A percentile compares a stretch with the other conserved stretches of the same genome.
Conservation (phyloP, 768 basidiomycete species). For the Favolaschia claudopus region DNA sequence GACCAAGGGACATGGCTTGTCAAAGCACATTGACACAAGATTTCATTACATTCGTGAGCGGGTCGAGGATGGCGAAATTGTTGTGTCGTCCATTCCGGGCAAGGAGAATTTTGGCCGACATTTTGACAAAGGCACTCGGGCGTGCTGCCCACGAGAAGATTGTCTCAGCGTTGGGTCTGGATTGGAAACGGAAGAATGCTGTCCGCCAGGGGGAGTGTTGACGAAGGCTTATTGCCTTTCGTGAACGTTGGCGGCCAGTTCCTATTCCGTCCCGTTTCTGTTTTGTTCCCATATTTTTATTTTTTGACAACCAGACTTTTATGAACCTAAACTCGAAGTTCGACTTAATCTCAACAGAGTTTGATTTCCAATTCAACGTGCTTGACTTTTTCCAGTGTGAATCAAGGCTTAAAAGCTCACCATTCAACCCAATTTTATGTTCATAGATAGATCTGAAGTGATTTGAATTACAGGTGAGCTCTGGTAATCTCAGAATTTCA, state of each 20-base stretch:
- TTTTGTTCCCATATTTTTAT: too few relatives aligned
- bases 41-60: conserved; percentile 24
- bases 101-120: conserved; percentile 35
- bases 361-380: too few relatives aligned
- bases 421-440: too few relatives aligned
- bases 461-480: too few relatives aligned
- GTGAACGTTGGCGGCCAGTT: neutral
- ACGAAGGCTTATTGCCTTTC: neutral
- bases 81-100: neutral
- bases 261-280: neutral
- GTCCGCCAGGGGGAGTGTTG: conserved; percentile 18
- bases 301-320: too few relatives aligned
- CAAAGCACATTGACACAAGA: conserved; percentile 24
- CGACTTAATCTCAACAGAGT: too few relatives aligned
- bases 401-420: too few relatives aligned
- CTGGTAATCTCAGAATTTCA: too few relatives aligned
- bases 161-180: neutral
- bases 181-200: conserved; percentile 3
- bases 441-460: too few relatives aligned
- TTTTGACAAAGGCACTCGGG: conserved; percentile 36
- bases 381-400: too few relatives aligned
- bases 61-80: conserved; percentile 13
- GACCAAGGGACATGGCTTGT: conserved; percentile 9
- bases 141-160: neutral
- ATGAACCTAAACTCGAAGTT: too few relatives aligned